These are phyloP conservation scores for Crithidia sp. DNA, from an alignment of 208 protist genomes.

Conservation along the genomic window DNA sequence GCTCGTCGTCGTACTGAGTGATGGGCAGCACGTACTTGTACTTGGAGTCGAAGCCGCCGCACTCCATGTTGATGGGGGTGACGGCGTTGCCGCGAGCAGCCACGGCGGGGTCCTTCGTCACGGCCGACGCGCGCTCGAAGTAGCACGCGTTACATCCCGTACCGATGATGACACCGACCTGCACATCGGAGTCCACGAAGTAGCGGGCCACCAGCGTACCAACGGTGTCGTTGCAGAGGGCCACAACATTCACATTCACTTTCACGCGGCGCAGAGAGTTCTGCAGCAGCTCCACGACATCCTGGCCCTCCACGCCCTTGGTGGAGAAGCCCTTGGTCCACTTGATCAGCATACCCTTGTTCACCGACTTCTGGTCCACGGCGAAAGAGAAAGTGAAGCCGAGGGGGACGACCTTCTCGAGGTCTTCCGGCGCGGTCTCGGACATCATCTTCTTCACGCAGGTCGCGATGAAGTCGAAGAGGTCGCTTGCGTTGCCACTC, in stretches of 20 bases:
- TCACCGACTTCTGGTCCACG: conserved; percentile 76
- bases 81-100: conserved; percentile 43
- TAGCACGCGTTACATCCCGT: conserved; percentile 93
- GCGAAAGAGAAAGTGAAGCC: conserved; percentile 95
- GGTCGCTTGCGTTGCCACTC: conserved; percentile 53
- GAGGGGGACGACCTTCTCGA: conserved; percentile 62
- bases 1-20: conserved; percentile 73
- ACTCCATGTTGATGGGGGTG: conserved; percentile 92
- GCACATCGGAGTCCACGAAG: conserved; percentile 65
- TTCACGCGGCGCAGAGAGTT: conserved; percentile 55
- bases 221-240: conserved; percentile 93
- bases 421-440: conserved; percentile 63
- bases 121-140: conserved; percentile 74
- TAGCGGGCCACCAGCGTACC: conserved; percentile 85
- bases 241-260: conserved; percentile 83
- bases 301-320: conserved; percentile 81
- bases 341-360: conserved; percentile 80
- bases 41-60: conserved; percentile 89
- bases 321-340: conserved; percentile 94
- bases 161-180: conserved; percentile 91
- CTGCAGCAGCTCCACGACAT: conserved; percentile 90
- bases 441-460: conserved; percentile 72
- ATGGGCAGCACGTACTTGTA: conserved; percentile 73
- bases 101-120: conserved; percentile 77
- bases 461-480: conserved; percentile 90